Conservation (phyloP, 1,139 yeast species). For the Suhomyces maxii region DNA sequence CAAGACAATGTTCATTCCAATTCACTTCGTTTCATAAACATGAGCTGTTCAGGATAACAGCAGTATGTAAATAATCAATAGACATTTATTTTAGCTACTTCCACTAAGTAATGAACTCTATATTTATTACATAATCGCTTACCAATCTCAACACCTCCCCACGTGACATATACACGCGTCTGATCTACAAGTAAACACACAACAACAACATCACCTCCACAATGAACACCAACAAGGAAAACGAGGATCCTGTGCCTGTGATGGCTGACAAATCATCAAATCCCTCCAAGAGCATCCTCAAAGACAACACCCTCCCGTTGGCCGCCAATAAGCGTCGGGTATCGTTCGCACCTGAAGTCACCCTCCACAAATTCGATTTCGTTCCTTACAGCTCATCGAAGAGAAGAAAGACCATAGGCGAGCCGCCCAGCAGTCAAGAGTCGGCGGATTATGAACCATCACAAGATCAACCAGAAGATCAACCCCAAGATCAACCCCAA, state of each 20-base stretch:
- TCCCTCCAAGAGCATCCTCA: conserved; percentile 29
- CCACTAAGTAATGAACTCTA: too few species aligned
- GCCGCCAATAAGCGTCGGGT: conserved; percentile 48
- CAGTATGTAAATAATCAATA: too few species aligned
- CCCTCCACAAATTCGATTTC: conserved; percentile 63
- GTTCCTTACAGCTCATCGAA: conserved; percentile 29
- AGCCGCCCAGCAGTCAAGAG: conserved; percentile 4
- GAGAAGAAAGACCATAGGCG: conserved; percentile 17
- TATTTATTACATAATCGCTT: neutral
- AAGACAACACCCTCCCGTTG: conserved; percentile 27
- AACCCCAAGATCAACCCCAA: neutral
- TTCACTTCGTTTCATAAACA: too few species aligned
- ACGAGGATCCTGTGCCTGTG: conserved; percentile 7
- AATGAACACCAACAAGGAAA: conserved; percentile 9
- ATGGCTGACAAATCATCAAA: conserved; percentile 11
- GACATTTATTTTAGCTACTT: too few species aligned
- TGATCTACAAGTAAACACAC: neutral
- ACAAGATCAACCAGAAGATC: neutral
- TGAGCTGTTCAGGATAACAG: too few species aligned
- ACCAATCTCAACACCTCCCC: neutral
- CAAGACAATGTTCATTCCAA: too few species aligned
- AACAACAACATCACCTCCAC: neutral
- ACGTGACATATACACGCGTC: neutral
- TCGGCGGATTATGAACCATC: neutral
- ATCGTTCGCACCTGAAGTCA: conserved; percentile 76